Conservation (phyloP, 495 filamentous ascomycete species). For the Daldinia decipiens region DNA sequence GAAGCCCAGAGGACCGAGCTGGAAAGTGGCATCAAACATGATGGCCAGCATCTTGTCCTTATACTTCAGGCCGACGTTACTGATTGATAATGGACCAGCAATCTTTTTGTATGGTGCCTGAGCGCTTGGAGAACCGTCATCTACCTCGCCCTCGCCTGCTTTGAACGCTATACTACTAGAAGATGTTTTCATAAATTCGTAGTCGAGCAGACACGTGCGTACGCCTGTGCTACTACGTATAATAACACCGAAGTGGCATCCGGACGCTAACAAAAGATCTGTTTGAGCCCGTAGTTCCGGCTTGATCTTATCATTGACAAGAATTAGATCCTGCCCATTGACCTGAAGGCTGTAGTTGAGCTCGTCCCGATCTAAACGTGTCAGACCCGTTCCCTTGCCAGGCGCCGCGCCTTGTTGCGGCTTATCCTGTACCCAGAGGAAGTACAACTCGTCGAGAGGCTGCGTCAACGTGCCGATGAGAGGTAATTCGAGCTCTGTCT, state of each 20-base stretch:
- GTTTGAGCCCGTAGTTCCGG: not conserved
- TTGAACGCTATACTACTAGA: not conserved
- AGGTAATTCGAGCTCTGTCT: slow-evolving; percentile 43
- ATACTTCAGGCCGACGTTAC: slow-evolving; percentile 53
- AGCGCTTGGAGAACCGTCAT: not conserved
- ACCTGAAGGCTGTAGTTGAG: not conserved
- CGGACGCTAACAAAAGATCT: not conserved
- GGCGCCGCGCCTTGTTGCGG: not conserved
- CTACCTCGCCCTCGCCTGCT: not conserved
- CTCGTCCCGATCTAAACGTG: not conserved
- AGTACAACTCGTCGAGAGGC: slow-evolving; percentile 57
- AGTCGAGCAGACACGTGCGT: not conserved
- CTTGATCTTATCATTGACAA: not conserved
- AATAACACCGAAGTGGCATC: not conserved
- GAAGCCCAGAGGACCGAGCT: slow-evolving; percentile 54
- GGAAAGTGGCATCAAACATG: slow-evolving; percentile 51
- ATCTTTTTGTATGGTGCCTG: not conserved
- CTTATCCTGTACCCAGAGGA: slow-evolving; percentile 49
- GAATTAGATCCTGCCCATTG: not conserved
- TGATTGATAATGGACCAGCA: slow-evolving; percentile 34
- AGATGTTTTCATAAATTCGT: not conserved
- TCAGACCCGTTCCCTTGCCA: not conserved
- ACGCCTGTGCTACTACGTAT: not conserved
- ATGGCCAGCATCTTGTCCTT: slow-evolving; percentile 43
- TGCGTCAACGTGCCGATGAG: slow-evolving; percentile 52